phyloP scores from a whole-genome alignment of 768 basidiomycete species.

The Exidia glandulosa region DNA sequence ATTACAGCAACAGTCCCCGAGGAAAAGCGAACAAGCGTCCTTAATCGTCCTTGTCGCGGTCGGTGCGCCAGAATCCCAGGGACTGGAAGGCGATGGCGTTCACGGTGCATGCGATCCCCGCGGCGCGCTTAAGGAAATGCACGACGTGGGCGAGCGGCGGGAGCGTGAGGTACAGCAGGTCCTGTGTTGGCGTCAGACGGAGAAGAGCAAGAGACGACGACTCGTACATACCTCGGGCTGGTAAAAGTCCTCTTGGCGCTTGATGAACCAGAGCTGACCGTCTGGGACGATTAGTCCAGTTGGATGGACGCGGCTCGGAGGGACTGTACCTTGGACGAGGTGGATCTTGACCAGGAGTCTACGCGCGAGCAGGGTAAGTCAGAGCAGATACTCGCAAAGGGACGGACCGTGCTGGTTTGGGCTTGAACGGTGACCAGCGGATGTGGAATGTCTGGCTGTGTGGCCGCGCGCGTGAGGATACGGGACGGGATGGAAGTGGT shows the following conservation, averaged over 20 bases:
- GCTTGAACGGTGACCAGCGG: slow-evolving; percentile 32
- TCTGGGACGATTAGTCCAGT: slow-evolving; percentile 36
- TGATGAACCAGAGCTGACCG: slow-evolving; percentile 32
- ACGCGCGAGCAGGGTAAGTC: background rate
- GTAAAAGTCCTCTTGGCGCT: slow-evolving; percentile 48
- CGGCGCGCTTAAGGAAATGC: slow-evolving; percentile 8
- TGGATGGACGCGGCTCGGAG: no score
- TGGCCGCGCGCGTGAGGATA: background rate
- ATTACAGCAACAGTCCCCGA: no score
- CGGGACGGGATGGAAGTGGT: background rate
- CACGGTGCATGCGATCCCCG: background rate
- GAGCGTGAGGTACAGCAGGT: slow-evolving; percentile 31
- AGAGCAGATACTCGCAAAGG: background rate
- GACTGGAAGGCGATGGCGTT: background rate
- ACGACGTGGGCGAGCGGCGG: slow-evolving; percentile 32
- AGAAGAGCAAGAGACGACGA: background rate
- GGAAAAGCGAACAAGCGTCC: no score
- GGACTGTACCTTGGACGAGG: no score
- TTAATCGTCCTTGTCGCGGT: background rate
- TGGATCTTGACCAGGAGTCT: slow-evolving; percentile 41
- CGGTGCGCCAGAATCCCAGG: background rate
- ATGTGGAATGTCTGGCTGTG: slow-evolving; percentile 39
- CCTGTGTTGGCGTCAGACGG: slow-evolving; percentile 19
- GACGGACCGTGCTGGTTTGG: slow-evolving; percentile 36
- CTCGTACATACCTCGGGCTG: slow-evolving; percentile 34